phyloP scores from a whole-genome alignment of 176 grass and related monocot genomes.

The Aechmea fasciata region DNA sequence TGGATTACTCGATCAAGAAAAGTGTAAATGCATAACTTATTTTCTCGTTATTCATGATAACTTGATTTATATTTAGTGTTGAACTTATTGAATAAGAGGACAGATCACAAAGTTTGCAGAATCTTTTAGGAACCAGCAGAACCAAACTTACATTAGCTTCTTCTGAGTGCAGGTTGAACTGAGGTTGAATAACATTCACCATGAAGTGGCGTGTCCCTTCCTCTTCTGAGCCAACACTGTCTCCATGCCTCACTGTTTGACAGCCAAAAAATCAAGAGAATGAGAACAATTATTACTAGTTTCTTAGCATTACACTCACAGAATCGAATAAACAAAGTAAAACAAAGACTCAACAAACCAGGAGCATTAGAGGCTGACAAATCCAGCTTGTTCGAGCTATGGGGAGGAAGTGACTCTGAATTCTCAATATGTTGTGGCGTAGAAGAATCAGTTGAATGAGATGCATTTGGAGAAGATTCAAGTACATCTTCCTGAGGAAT shows the following conservation, averaged over 20 bases:
- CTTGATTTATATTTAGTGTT: no score
- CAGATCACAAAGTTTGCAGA: no score
- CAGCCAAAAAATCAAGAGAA: conserved; percentile 19
- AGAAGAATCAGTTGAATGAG: conserved; percentile 29
- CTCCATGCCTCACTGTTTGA: conserved; percentile 45
- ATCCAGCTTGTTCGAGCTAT: conserved; percentile 40
- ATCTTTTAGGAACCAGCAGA: background rate
- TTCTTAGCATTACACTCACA: background rate
- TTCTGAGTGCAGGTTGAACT: conserved; percentile 99
- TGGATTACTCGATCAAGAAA: no score
- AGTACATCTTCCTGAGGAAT: conserved; percentile 32
- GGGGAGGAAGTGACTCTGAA: conserved; percentile 39
- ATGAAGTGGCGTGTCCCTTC: conserved; percentile 85
- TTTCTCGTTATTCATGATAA: no score
- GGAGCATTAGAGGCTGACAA: conserved; percentile 35
- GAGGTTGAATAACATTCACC: conserved; percentile 88
- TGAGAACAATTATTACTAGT: conserved; percentile 15
- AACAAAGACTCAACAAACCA: conserved; percentile 30
- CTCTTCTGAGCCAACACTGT: conserved; percentile 50
- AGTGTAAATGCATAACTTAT: no score
- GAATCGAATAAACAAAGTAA: conserved; percentile 11
- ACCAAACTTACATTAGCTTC: conserved; percentile 87
- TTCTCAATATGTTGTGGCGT: conserved; percentile 34
- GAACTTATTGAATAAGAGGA: no score
- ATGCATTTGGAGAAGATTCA: conserved; percentile 27